phyloP scores from a whole-genome alignment of 306 rosid genomes.

The Nissolia schottii region DNA sequence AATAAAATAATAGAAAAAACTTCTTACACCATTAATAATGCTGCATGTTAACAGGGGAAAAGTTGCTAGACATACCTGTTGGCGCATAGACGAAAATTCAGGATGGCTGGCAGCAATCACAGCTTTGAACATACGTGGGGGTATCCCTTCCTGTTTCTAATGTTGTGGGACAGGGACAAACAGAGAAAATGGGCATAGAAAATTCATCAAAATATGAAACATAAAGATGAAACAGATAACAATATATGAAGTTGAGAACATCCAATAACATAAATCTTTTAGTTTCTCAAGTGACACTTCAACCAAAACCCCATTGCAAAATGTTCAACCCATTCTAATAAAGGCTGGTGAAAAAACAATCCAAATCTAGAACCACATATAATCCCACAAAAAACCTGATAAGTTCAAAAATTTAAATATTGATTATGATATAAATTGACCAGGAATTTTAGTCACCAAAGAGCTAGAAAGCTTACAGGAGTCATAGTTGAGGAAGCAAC shows the following conservation, averaged over 20 bases:
- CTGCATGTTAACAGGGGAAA: neutral
- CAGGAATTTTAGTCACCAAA: neutral
- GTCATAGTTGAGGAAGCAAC: constrained; percentile 41
- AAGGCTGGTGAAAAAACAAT: neutral
- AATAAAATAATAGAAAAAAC: neutral
- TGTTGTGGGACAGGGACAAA: constrained; percentile 5
- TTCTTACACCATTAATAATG: neutral
- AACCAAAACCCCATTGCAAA: constrained; percentile 21
- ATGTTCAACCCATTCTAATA: neutral
- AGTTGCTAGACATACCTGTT: constrained; percentile 63
- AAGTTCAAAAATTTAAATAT: neutral
- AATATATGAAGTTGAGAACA: neutral
- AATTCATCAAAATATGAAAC: neutral
- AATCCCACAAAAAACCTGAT: neutral
- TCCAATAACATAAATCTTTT: neutral
- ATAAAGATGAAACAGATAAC: neutral
- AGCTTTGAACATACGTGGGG: constrained; percentile 87
- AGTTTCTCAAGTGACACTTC: neutral
- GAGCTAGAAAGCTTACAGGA: constrained; percentile 51
- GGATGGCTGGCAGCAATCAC: constrained; percentile 96
- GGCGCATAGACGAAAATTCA: constrained; percentile 90
- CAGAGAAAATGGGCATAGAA: constrained; percentile 11
- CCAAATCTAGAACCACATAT: neutral
- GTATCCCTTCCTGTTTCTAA: constrained; percentile 84
- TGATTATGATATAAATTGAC: neutral